Conservation (phyloP, 1,284 basidiomycete genomes). For the Schizopora paradoxa region DNA sequence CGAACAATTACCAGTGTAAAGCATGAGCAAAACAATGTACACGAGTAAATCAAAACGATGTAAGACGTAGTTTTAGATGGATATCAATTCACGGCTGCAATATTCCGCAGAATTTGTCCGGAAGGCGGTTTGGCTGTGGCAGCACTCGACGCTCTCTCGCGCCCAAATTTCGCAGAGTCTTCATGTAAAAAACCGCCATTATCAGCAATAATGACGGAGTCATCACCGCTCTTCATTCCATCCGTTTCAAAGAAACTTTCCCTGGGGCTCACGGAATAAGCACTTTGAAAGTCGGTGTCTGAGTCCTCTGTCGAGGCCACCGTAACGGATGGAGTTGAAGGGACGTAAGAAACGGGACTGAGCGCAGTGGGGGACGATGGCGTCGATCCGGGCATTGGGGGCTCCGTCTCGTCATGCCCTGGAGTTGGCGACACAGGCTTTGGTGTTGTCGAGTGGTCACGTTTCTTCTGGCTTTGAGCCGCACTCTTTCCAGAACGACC, state of each 20-base stretch:
- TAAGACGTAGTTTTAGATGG: too few species aligned
- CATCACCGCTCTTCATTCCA: constrained; percentile 19
- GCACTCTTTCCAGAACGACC: constrained; percentile 9
- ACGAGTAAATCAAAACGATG: too few species aligned
- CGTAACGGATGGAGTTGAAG: constrained; percentile 37
- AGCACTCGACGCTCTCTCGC: constrained; percentile 43
- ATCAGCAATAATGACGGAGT: constrained; percentile 19
- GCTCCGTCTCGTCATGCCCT: constrained; percentile 22
- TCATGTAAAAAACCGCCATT: background rate
- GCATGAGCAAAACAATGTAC: too few species aligned
- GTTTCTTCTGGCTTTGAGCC: constrained; percentile 1
- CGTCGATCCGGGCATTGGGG: constrained; percentile 23
- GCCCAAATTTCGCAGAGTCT: constrained; percentile 3
- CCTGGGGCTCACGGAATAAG: constrained; percentile 69
- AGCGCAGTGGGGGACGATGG: constrained; percentile 26
- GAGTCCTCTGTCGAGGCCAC: constrained; percentile 63
- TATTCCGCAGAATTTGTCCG: too few species aligned
- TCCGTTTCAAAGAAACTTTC: constrained; percentile 50
- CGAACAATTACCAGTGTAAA: too few species aligned
- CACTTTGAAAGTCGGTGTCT: constrained; percentile 80
- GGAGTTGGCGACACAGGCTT: constrained; percentile 27
- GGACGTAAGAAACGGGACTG: constrained; percentile 33
- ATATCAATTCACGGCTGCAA: too few species aligned
- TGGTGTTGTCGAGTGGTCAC: constrained; percentile 15
- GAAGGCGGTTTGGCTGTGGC: too few species aligned